These are phyloP conservation scores for Aureobasidium sp. DNA, from an alignment of 2,329 filamentous ascomycete genomes.

Conservation along the genomic window DNA sequence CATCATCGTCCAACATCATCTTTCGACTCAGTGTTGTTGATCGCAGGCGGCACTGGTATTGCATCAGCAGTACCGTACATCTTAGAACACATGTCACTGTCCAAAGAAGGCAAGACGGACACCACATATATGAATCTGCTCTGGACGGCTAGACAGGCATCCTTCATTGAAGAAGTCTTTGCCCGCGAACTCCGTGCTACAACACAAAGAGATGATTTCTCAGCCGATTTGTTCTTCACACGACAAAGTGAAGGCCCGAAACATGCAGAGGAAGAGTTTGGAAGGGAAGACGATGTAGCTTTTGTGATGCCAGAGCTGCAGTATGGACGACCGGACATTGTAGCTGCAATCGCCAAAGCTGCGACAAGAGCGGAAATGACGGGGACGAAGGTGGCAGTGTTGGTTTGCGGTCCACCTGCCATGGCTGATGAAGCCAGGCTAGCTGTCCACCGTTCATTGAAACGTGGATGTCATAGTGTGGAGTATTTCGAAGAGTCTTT, in stretches of 20 bases:
- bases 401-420: constrained; percentile 7
- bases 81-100: constrained; percentile 13
- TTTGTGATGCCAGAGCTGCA: constrained; percentile 10
- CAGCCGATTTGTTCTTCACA: constrained; percentile 18
- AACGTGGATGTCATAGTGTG: neutral
- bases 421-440: constrained; percentile 9
- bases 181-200: neutral
- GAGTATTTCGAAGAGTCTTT: constrained; percentile 12
- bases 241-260: neutral
- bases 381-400: neutral
- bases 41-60: constrained; percentile 43
- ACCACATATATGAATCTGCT: neutral
- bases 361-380: neutral
- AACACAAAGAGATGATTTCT: constrained; percentile 8
- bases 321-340: constrained; percentile 17
- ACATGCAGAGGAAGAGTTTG: neutral
- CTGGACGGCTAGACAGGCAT: constrained; percentile 4
- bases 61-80: constrained; percentile 30
- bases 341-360: constrained; percentile 15
- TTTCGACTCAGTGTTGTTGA: constrained; percentile 33
- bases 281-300: neutral
- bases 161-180: neutral
- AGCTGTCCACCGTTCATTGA: neutral
- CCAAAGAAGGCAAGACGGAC: neutral
- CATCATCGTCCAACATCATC: constrained; percentile 31